Percentiles rank a stretch among this genome's conserved stretches.
phyloP scores from a whole-genome alignment of 1,139 yeast genomes.

The Magnusiomyces fungicola region DNA sequence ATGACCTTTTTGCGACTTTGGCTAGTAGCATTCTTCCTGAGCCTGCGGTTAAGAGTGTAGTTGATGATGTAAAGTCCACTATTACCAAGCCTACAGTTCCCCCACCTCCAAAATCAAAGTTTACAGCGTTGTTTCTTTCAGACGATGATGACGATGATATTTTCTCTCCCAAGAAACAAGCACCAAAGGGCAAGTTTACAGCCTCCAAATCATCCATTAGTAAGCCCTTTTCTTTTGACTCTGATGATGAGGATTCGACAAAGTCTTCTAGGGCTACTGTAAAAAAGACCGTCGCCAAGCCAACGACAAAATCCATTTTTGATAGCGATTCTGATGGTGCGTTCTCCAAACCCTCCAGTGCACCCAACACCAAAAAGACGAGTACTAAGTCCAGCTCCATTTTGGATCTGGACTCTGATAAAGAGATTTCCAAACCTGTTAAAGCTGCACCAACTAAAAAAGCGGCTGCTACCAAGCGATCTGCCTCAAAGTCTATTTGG shows the following conservation, averaged over 20 bases:
- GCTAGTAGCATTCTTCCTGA: background rate
- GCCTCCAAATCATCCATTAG: background rate
- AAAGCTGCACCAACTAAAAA: background rate
- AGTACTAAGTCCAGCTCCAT: too few species aligned
- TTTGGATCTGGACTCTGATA: too few species aligned
- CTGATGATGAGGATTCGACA: background rate
- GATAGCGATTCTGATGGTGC: background rate
- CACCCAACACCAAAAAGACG: background rate
- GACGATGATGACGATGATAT: conserved; percentile 13
- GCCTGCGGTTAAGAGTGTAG: background rate
- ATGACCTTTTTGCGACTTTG: background rate
- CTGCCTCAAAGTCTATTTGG: background rate
- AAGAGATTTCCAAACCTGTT: background rate
- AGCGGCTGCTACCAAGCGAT: background rate
- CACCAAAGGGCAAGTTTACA: background rate
- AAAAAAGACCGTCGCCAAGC: background rate
- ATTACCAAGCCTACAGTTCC: background rate
- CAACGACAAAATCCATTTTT: background rate
- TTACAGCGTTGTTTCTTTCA: conserved; percentile 9
- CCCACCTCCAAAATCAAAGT: conserved; percentile 1
- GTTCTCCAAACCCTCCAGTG: background rate
- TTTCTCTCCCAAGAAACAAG: background rate
- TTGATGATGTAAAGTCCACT: background rate
- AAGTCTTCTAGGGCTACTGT: background rate
- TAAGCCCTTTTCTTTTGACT: too few species aligned